Evolutionary conservation across 441 rosid species (phyloP), one percentile per base, ranked within the genome.

Genomic region (Brassica balearica): DNA sequence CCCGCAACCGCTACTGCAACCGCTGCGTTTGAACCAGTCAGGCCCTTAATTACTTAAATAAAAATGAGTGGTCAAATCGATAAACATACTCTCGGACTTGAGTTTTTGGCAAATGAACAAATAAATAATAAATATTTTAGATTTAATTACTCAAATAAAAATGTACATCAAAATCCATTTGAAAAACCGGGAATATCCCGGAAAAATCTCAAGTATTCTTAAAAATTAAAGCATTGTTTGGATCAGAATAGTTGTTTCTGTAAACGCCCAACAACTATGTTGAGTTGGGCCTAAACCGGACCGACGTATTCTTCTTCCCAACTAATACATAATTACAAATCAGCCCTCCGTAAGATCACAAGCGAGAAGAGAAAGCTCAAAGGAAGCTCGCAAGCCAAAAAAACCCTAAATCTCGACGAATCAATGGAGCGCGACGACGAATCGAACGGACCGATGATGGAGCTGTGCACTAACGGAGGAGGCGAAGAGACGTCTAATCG

Each of bases 401-500:
- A 73, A 80, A 76, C 84, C 86, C 84, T 84, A 82, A 80, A 71
- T 71, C 46, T 3, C 17, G 8, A 65, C 69, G 72, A 36, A 65
- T 65, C 46, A 8, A 96, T 93, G 99, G 97, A 93, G 65, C 84
- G 91, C 2, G 99, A 90, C 68, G 94, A 94, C 64, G 90, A 86
- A 51, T 88, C 77, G 8, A 77, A 80, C 10, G 83, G 79, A n/a
- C 68, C 87, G 22, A 82, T 84, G 84, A 85, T 84, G 86, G 97
- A 96, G 84, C 87, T 90, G 84, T 88, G 86, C 76, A 83, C 88
- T 9, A 91, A 94, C 84, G 97, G 94, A 34, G 84, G 77, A 34
- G 83, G 77, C n/a, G 95, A 83, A 3, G 88, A 82, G 19, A 48
- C 85, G 9, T 72, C 78, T 41, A 87, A 82, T 29, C 82, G 61